Percentiles rank a stretch among this genome's conserved stretches.
These are phyloP conservation scores for Magnolia changhungtana DNA, from an alignment of 164 flowering plant genomes.

Conservation along the genomic window DNA sequence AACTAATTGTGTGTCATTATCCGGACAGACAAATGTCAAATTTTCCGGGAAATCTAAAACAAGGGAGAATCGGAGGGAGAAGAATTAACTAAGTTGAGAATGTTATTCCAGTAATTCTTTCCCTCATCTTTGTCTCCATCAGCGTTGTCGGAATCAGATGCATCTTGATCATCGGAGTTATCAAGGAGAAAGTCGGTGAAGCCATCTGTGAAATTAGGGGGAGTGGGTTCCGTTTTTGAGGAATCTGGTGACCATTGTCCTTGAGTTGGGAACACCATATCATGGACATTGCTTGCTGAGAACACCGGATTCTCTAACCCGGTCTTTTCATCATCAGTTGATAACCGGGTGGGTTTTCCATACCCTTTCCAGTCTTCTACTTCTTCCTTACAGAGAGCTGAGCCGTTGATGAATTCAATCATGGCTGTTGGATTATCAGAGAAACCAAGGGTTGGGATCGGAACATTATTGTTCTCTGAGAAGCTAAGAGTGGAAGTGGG, in stretches of 20 bases:
- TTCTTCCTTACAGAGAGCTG: background rate
- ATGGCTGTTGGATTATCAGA: background rate
- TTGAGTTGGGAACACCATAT: background rate
- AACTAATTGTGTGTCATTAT: too few relatives aligned
- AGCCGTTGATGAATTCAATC: slow-evolving; percentile 1
- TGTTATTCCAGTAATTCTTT: slow-evolving; percentile 82
- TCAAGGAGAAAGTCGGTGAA: slow-evolving; percentile 11
- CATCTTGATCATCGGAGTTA: background rate
- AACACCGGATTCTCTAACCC: background rate
- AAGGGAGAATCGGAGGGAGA: slow-evolving; percentile 23
- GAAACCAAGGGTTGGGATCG: background rate
- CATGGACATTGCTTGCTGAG: background rate
- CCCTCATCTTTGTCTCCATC: slow-evolving; percentile 38
- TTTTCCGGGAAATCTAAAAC: background rate
- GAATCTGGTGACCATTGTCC: slow-evolving; percentile 9
- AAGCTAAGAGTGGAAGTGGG: slow-evolving; percentile 69
- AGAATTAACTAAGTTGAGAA: slow-evolving; percentile 74
- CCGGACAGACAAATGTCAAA: too few relatives aligned
- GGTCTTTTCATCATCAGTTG: background rate
- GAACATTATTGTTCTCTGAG: slow-evolving; percentile 26
- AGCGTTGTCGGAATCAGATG: background rate
- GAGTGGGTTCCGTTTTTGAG: background rate
- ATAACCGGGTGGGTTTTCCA: background rate
- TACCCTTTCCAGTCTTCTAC: slow-evolving; percentile 4
- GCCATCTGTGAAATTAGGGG: slow-evolving; percentile 5